These are phyloP conservation scores for Westerdykella ornata DNA, from an alignment of 2,329 filamentous ascomycete genomes.

Conservation along the genomic window DNA sequence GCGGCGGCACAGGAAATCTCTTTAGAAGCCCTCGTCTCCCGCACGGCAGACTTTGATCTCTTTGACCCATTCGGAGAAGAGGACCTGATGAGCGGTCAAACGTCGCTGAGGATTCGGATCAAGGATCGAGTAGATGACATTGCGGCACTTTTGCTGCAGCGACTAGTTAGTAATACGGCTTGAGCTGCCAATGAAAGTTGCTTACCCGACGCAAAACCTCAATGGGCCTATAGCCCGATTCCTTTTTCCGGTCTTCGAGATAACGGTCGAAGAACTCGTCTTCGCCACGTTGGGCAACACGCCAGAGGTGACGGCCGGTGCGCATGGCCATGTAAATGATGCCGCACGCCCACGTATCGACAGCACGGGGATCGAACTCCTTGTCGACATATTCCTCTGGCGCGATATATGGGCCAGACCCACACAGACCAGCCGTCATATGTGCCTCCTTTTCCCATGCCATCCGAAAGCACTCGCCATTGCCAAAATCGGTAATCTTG, in stretches of 20 bases:
- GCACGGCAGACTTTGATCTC: conserved; percentile 97
- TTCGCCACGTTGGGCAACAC: conserved; percentile 91
- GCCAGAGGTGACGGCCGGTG: conserved; percentile 91
- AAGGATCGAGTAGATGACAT: conserved; percentile 97
- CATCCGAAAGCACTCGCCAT: conserved; percentile 99
- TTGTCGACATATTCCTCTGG: conserved; percentile 93
- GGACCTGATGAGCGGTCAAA: conserved; percentile 90
- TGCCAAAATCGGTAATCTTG: conserved; percentile 98
- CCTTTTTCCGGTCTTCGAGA: conserved; percentile 83
- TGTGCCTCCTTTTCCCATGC: conserved; percentile 98
- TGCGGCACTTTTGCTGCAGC: conserved; percentile 81
- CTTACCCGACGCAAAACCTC: conserved; percentile 91
- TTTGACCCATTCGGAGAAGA: conserved; percentile 97
- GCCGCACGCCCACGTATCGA: conserved; percentile 96
- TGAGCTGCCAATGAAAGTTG: conserved; percentile 13
- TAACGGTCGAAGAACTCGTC: conserved; percentile 97
- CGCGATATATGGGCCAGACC: conserved; percentile 93
- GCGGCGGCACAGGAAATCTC: background rate
- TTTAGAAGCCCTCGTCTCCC: conserved; percentile 85
- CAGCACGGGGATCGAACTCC: conserved; percentile 95
- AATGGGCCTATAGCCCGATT: conserved; percentile 93
- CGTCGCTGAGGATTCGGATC: conserved; percentile 89
- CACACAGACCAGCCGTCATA: conserved; percentile 95
- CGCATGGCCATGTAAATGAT: conserved; percentile 99
- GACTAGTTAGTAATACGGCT: conserved; percentile 9